These are phyloP conservation scores for Pyrenochaeta sp. DNA, from an alignment of 2,329 filamentous ascomycete genomes.

Conservation along the genomic window DNA sequence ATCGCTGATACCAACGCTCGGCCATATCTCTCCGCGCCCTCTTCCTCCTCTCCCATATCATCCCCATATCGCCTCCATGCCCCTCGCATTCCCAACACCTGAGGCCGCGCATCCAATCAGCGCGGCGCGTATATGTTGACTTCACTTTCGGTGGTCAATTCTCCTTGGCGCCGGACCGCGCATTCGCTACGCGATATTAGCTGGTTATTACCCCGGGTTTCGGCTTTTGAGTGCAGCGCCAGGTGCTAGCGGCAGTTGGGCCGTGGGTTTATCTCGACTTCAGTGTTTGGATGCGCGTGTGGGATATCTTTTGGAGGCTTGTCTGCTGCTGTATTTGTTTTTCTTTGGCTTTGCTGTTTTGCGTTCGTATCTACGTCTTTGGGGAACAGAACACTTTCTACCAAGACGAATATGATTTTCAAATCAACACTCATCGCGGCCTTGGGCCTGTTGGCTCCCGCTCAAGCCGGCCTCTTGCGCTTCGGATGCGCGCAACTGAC, in stretches of 20 bases:
- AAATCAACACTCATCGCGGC: slow-evolving; percentile 18
- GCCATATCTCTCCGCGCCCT: too few relatives aligned
- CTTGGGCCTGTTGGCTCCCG: slow-evolving; percentile 26
- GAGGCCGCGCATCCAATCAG: neutral
- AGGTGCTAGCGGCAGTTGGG: slow-evolving; percentile 10
- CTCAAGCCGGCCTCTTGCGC: slow-evolving; percentile 31
- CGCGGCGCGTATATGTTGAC: slow-evolving; percentile 2
- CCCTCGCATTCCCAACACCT: neutral
- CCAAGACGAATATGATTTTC: slow-evolving; percentile 27
- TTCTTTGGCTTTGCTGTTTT: too few relatives aligned
- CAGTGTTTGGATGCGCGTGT: too few relatives aligned
- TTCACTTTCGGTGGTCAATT: slow-evolving; percentile 6
- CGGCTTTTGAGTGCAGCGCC: slow-evolving; percentile 8
- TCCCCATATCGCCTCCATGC: too few relatives aligned
- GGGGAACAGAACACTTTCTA: too few relatives aligned
- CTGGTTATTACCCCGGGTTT: slow-evolving; percentile 15
- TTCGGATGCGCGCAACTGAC: slow-evolving; percentile 36
- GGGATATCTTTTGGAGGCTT: too few relatives aligned
- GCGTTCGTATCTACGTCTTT: too few relatives aligned
- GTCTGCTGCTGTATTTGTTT: too few relatives aligned
- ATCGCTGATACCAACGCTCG: too few relatives aligned
- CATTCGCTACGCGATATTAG: slow-evolving; percentile 18
- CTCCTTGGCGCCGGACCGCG: slow-evolving; percentile 13
- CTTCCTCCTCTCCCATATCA: too few relatives aligned
- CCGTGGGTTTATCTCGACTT: too few relatives aligned